A percentile compares a stretch with the other conserved stretches of the same genome.
Conservation (phyloP, 1,284 basidiomycete species). For the Amylostereum areolatum region DNA sequence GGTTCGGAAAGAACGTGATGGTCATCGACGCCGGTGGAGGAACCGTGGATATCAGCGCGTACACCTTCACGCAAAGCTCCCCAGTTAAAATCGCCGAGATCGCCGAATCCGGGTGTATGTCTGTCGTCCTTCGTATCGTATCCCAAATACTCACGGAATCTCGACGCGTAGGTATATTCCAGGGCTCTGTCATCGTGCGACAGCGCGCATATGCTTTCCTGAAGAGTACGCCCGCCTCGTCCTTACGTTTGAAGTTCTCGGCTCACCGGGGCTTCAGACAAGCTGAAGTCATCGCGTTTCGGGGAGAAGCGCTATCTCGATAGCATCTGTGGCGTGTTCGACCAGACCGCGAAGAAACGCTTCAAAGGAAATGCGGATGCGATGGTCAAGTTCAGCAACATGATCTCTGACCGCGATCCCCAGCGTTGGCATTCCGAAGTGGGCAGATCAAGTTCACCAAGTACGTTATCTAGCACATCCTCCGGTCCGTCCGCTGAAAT, state of each 20-base stretch:
- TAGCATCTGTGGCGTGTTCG: conserved; percentile 41
- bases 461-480: conserved; percentile 21
- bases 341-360: conserved; percentile 42
- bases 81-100: conserved; percentile 10
- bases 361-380: conserved; percentile 38
- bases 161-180: conserved; percentile 24
- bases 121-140: neutral
- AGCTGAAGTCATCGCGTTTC: conserved; percentile 24
- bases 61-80: conserved; percentile 1
- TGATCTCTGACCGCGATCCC: conserved; percentile 37
- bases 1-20: conserved; percentile 7
- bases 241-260: conserved; percentile 2
- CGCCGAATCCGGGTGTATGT: conserved; percentile 7
- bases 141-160: neutral
- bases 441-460: conserved; percentile 42
- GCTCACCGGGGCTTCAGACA: conserved; percentile 17
- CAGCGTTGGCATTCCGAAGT: conserved; percentile 33
- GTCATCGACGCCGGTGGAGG: conserved; percentile 14
- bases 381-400: conserved; percentile 44
- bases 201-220: conserved; percentile 31
- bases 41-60: conserved; percentile 13
- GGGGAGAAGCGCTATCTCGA: conserved; percentile 24
- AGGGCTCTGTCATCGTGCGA: conserved; percentile 39
- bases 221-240: neutral
- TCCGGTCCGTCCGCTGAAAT: too few relatives aligned